phyloP scores from a whole-genome alignment of 495 filamentous ascomycete genomes.

The Talaromyces borbonicus region DNA sequence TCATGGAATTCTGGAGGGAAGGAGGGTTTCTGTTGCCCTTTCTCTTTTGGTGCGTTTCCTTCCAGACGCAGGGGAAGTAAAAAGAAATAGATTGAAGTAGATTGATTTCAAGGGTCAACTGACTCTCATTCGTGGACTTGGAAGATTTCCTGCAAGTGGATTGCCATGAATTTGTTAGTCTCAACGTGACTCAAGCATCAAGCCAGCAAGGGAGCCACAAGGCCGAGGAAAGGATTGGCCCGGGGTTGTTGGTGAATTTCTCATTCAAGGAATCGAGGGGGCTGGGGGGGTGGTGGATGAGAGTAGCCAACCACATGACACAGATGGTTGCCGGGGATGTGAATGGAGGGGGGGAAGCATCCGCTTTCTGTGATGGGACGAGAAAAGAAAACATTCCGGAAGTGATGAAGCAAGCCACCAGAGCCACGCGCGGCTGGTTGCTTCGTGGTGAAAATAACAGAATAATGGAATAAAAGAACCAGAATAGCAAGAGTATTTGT shows the following conservation, averaged over 20 bases:
- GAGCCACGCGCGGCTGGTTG: too few species aligned
- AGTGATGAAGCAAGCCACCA: slow-evolving; percentile 21
- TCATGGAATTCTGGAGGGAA: background rate
- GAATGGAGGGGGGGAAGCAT: slow-evolving; percentile 4
- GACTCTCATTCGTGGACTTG: slow-evolving; percentile 1
- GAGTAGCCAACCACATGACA: slow-evolving; percentile 7
- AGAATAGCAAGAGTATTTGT: too few species aligned
- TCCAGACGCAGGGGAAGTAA: background rate
- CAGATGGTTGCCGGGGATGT: background rate
- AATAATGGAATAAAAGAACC: too few species aligned
- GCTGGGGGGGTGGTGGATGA: slow-evolving; percentile 5
- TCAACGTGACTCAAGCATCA: slow-evolving; percentile 1
- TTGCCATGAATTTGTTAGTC: background rate
- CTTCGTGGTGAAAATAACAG: too few species aligned
- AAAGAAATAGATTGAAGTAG: background rate
- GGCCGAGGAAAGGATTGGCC: background rate
- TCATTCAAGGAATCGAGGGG: background rate
- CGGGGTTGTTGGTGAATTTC: background rate
- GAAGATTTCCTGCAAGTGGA: slow-evolving; percentile 1
- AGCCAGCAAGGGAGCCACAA: slow-evolving; percentile 1
- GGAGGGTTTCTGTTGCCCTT: background rate
- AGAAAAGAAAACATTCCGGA: too few species aligned
- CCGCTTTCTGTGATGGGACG: slow-evolving; percentile 4
- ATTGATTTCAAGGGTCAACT: background rate
- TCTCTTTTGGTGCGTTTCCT: background rate